phyloP scores from a whole-genome alignment of 2,329 filamentous ascomycete genomes.

The Fusarium verticillioides region DNA sequence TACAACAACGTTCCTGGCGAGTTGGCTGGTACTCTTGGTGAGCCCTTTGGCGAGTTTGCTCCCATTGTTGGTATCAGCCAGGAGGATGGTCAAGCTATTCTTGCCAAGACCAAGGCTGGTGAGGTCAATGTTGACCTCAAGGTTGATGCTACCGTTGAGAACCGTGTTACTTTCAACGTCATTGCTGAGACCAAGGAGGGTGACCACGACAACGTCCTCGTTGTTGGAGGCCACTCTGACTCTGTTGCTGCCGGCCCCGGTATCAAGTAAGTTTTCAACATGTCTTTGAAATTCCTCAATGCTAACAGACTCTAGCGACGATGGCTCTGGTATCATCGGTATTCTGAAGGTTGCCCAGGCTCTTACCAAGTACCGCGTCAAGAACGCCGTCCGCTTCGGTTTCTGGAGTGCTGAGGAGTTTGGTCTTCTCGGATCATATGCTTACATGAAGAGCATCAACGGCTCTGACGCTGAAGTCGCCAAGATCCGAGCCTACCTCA shows the following conservation, averaged over 20 bases:
- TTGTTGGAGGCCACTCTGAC: conserved; percentile 61
- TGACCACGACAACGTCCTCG: conserved; percentile 60
- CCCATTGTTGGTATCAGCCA: conserved; percentile 64
- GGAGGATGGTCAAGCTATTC: conserved; percentile 54
- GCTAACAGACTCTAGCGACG: conserved; percentile 53
- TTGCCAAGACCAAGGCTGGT: conserved; percentile 47
- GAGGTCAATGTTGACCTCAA: conserved; percentile 49
- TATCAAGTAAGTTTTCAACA: conserved; percentile 68
- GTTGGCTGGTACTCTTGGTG: conserved; percentile 65
- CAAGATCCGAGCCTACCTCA: conserved; percentile 65
- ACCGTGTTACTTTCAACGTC: conserved; percentile 61
- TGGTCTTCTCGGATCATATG: conserved; percentile 60
- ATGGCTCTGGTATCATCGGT: conserved; percentile 65
- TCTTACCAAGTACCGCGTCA: conserved; percentile 56
- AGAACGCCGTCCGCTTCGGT: conserved; percentile 61
- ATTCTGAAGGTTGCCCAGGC: conserved; percentile 59
- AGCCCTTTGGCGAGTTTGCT: conserved; percentile 57
- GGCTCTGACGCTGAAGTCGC: conserved; percentile 56
- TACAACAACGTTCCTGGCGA: conserved; percentile 70
- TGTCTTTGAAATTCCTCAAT: neutral
- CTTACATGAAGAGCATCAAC: conserved; percentile 58
- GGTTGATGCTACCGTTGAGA: conserved; percentile 61
- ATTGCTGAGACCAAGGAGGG: conserved; percentile 61
- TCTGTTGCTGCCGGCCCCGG: conserved; percentile 63
- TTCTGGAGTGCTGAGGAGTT: conserved; percentile 66